These are phyloP conservation scores for Gossypium sturtianum DNA, from an alignment of 345 rosid genomes.

Conservation along the genomic window DNA sequence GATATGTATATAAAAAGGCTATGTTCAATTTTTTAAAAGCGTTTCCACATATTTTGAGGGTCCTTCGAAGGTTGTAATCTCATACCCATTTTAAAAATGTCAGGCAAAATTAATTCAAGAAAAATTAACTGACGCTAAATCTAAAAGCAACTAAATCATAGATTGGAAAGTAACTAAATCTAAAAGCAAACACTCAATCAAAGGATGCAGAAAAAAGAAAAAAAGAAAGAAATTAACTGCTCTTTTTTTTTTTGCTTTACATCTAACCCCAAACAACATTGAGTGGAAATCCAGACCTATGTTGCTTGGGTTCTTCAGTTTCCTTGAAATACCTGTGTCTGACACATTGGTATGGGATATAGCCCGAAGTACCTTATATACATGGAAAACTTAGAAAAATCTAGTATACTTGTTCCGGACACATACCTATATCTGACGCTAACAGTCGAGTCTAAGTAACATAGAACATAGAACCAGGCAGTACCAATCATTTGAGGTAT, in stretches of 20 bases:
- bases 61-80: too few species aligned
- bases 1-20: not conserved
- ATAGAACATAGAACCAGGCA: not conserved
- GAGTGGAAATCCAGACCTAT: not conserved
- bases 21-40: too few species aligned
- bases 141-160: too few species aligned
- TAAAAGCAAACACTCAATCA: not conserved
- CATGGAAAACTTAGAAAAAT: not conserved
- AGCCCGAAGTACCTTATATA: not conserved
- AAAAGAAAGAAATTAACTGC: not conserved
- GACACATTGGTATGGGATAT: not conserved
- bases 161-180: conserved; percentile 3
- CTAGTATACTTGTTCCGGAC: not conserved
- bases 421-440: not conserved
- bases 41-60: too few species aligned
- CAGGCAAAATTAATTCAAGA: too few species aligned
- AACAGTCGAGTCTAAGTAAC: not conserved
- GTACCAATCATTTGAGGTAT: not conserved
- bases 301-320: not conserved
- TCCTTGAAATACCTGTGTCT: not conserved
- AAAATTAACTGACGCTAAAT: too few species aligned
- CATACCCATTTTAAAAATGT: too few species aligned
- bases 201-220: not conserved
- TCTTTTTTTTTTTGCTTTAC: not conserved
- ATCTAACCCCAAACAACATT: not conserved